Evolutionary conservation across 1,139 yeast genomes (phyloP).

Genomic region (Candida anutae): DNA sequence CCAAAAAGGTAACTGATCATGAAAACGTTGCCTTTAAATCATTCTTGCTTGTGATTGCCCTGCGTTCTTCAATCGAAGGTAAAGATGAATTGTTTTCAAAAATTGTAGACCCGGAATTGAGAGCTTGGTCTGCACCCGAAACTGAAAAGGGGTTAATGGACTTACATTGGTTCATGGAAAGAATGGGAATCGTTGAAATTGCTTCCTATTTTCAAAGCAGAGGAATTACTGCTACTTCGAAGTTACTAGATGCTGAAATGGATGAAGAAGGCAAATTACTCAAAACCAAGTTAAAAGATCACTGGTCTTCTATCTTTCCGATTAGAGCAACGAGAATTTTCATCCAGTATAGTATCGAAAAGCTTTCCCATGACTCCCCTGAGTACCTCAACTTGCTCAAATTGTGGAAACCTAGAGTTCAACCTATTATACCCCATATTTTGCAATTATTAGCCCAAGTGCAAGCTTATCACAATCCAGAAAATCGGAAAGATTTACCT

Average conservation of each 20-base stretch:
- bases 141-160: constrained; percentile 86
- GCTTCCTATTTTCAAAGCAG: constrained; percentile 83
- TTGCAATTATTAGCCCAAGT: constrained; percentile 81
- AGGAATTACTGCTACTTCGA: constrained; percentile 70
- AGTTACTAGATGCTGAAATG: constrained; percentile 71
- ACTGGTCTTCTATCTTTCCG: constrained; percentile 93
- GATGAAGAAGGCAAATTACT: constrained; percentile 82
- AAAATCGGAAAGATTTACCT: constrained; percentile 83
- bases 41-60: constrained; percentile 83
- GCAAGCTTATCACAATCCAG: constrained; percentile 91
- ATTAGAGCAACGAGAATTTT: constrained; percentile 92
- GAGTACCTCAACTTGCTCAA: constrained; percentile 66
- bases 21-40: constrained; percentile 93
- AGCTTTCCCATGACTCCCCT: constrained; percentile 67
- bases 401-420: constrained; percentile 90
- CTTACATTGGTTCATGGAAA: constrained; percentile 95
- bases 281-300: constrained; percentile 72
- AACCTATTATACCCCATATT: constrained; percentile 86
- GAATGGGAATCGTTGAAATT: constrained; percentile 88
- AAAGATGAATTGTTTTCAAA: constrained; percentile 71
- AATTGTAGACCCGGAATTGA: constrained; percentile 86
- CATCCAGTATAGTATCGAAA: constrained; percentile 91
- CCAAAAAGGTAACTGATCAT: constrained; percentile 74
- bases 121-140: constrained; percentile 88
- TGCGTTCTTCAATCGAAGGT: constrained; percentile 65